Evolutionary conservation across 2,329 filamentous ascomycete species (phyloP), one percentile per base, ranked within the genome.

Genomic region (Fusarium sp.): DNA sequence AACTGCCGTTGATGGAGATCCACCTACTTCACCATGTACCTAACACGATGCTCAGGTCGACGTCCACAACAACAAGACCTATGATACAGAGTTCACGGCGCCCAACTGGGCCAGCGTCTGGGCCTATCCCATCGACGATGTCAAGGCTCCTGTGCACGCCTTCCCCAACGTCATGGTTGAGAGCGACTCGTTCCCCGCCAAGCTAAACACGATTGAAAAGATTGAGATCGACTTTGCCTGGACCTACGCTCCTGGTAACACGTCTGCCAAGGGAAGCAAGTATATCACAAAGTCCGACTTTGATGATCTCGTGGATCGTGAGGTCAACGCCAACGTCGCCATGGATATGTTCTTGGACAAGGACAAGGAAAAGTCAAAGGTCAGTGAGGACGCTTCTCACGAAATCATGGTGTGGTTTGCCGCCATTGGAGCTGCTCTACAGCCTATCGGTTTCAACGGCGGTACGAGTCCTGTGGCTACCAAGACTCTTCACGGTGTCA

Each of bases 381-480:
- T 86, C 78, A 86, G 83, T 48, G 78, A 78, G 1, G 81, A 82
- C 6, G 85, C 89, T 3, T 74, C 76, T 11, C 87, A 85, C 80
- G 89, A 90, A 81, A 83, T 90, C 80, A 90, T 90, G 88, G 84
- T 90, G 39, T 90, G 87, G 88, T 85, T 90, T 70, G 88, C 84
- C 4, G 80, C 81, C 5, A 85, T 86, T 56, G 88, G 88, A 3
- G 18, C 79, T 3, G 80, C 84, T 2, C 88, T 1, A n/a, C 84
- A 88, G 70, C 86, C 88, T 30, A 84, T 89, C 69, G 88, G 88
- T 48, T 77, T 68, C 16, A 57, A 81, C 2, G 64, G 72, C 2
- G 59, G 78, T 0, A 82, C 82, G 9, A 70, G 74, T 8, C 70
- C 80, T 0, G 68, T 84, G 0, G 75, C 80, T 4, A 85, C 80